Evolutionary conservation across 257 asterid species (phyloP), one percentile per base, ranked within the genome.

Genomic region (Ehretia macrophylla): DNA sequence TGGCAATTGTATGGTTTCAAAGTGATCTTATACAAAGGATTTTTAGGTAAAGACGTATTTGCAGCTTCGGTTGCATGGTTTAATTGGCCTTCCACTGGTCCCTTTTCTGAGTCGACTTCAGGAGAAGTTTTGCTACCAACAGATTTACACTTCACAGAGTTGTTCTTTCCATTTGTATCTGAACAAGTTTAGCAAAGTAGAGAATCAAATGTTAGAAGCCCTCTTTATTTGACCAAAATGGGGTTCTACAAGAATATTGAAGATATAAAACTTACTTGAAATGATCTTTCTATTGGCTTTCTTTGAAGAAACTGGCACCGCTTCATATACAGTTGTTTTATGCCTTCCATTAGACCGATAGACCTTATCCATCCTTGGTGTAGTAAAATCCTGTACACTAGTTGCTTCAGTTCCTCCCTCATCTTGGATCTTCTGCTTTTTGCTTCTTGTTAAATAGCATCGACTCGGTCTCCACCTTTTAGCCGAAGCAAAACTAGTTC

Each of bases 361-460:
- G 35, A 27, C 35, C 35, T 27, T 27, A 6, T 6, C 6, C 6
- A 3, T 27, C 35, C 35, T 27, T 27, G 35, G 35, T 27, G 35
- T 3, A 14, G 47, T 3, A 11, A 2, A 10, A 10, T 42, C 8
- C 2, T 11, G 14, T 9, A 27, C 20, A 4, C 51, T 58, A 3
- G 8, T 48, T 3, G 8, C 51, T 37, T 20, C 32, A 44, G 27
- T 11, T 21, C 6, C 17, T 11, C 23, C 10, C 38, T 27, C 13
- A 4, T 53, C 60, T 23, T 32, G 23, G 42, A 54, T 59, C 32
- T 51, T 60, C 35, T 32, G 62, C 51, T 19, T 14, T 52, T 17
- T 60, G 45, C 42, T 51, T 60, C 62, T 46, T 16, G 67, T 67
- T 35, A 32, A 40, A 52, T 67, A 44, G 61, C 46, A 59, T 23